These are phyloP conservation scores for Candida sp. DNA, from an alignment of 1,139 yeast genomes.

Conservation along the genomic window DNA sequence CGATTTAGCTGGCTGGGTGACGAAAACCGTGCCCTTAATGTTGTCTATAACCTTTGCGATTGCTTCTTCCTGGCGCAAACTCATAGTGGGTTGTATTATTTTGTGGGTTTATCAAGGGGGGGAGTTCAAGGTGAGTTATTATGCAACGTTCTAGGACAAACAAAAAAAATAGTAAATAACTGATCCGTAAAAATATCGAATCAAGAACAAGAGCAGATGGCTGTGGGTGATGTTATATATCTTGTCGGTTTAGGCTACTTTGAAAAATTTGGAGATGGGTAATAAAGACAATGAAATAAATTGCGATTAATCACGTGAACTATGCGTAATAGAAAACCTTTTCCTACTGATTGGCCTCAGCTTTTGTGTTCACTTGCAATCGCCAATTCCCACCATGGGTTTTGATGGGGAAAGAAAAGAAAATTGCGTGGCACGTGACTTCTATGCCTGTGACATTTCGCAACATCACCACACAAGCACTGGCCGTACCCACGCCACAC, in stretches of 20 bases:
- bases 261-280: neutral
- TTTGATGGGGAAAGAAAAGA: neutral
- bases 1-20: slow-evolving; percentile 52
- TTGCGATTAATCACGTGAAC: slow-evolving; percentile 6
- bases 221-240: too few relatives aligned
- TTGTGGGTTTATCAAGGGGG: neutral
- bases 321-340: slow-evolving; percentile 5
- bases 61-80: slow-evolving; percentile 18
- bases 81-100: slow-evolving; percentile 8
- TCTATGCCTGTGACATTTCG: neutral
- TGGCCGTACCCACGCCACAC: neutral
- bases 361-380: neutral
- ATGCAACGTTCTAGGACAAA: neutral
- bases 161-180: neutral
- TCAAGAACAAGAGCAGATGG: neutral
- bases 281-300: neutral
- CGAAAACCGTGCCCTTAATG: slow-evolving; percentile 36
- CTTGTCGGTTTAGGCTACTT: too few relatives aligned
- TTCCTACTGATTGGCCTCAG: neutral
- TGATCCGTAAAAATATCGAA: too few relatives aligned
- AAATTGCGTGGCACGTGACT: neutral
- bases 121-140: neutral
- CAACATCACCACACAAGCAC: neutral
- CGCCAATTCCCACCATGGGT: slow-evolving; percentile 3
- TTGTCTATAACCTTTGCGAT: slow-evolving; percentile 23